Percentiles rank a stretch among this genome's conserved stretches.
Conservation (phyloP, 208 protist genomes). For the Trypanosoma lewisi region DNA sequence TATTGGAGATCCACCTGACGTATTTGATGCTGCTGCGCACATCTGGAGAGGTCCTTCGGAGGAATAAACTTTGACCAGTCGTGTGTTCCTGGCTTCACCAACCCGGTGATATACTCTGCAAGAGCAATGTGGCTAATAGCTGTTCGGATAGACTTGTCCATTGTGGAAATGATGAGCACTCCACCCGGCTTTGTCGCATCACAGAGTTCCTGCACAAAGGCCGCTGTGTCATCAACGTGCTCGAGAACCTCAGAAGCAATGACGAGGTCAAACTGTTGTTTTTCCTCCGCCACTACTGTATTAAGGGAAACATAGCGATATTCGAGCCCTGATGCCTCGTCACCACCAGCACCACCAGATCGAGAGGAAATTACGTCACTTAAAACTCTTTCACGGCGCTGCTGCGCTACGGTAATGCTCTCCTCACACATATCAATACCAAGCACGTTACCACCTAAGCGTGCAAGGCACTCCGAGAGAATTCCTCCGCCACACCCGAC, state of each 20-base stretch:
- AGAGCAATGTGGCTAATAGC: slow-evolving; percentile 73
- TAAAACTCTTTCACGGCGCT: slow-evolving; percentile 30
- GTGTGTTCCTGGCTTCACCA: slow-evolving; percentile 88
- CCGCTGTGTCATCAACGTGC: slow-evolving; percentile 86
- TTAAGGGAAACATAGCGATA: slow-evolving; percentile 51
- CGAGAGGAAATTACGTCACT: neutral
- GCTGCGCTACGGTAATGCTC: slow-evolving; percentile 74
- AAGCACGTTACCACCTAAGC: slow-evolving; percentile 83
- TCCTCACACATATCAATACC: slow-evolving; percentile 89
- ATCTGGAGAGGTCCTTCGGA: slow-evolving; percentile 66
- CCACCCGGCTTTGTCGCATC: slow-evolving; percentile 84
- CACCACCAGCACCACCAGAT: too few species aligned
- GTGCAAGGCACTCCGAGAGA: slow-evolving; percentile 82
- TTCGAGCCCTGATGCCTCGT: neutral
- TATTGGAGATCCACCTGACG: slow-evolving; percentile 64
- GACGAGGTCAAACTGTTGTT: slow-evolving; percentile 82
- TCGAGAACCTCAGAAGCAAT: slow-evolving; percentile 92
- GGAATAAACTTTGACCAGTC: slow-evolving; percentile 92
- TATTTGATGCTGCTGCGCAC: slow-evolving; percentile 44
- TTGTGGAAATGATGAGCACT: slow-evolving; percentile 89
- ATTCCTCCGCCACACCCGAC: slow-evolving; percentile 93
- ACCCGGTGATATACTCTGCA: slow-evolving; percentile 83
- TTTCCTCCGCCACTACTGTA: slow-evolving; percentile 44
- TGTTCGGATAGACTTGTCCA: slow-evolving; percentile 86
- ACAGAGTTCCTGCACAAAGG: slow-evolving; percentile 80